These are phyloP conservation scores for Immersiporthe knoxdaviesiana DNA, from an alignment of 2,329 filamentous ascomycete genomes.

Conservation along the genomic window DNA sequence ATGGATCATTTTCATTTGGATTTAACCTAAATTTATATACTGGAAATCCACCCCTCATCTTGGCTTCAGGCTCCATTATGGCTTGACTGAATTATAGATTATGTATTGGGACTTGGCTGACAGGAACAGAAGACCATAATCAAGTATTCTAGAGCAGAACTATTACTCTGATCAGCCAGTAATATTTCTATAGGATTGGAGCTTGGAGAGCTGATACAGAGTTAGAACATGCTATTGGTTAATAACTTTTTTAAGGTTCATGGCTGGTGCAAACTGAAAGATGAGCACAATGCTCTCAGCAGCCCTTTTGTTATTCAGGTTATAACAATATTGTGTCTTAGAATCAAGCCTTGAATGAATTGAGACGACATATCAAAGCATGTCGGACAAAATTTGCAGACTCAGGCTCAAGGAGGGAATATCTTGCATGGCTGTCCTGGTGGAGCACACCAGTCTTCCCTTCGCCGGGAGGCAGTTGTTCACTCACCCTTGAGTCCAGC, in stretches of 20 bases:
- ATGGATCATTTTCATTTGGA: slow-evolving; percentile 13
- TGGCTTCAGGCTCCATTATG: background rate
- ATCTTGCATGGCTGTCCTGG: background rate
- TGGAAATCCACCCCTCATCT: background rate
- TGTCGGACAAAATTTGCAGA: no score
- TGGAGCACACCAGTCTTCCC: background rate
- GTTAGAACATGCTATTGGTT: background rate
- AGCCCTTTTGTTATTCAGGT: background rate
- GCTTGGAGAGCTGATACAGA: background rate
- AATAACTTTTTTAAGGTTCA: background rate
- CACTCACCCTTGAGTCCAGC: background rate
- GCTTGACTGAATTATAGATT: background rate
- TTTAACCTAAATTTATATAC: background rate
- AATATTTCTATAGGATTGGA: background rate
- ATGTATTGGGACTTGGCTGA: background rate
- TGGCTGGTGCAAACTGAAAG: background rate
- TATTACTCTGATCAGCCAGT: background rate
- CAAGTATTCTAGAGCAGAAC: background rate
- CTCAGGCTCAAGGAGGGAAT: background rate
- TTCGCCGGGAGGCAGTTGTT: background rate
- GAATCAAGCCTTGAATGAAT: background rate
- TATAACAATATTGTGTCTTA: background rate
- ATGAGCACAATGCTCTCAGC: background rate
- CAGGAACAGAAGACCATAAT: background rate
- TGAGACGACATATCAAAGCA: background rate